These are phyloP conservation scores for Eucalyptus regnans DNA, from an alignment of 345 rosid genomes.

Conservation along the genomic window DNA sequence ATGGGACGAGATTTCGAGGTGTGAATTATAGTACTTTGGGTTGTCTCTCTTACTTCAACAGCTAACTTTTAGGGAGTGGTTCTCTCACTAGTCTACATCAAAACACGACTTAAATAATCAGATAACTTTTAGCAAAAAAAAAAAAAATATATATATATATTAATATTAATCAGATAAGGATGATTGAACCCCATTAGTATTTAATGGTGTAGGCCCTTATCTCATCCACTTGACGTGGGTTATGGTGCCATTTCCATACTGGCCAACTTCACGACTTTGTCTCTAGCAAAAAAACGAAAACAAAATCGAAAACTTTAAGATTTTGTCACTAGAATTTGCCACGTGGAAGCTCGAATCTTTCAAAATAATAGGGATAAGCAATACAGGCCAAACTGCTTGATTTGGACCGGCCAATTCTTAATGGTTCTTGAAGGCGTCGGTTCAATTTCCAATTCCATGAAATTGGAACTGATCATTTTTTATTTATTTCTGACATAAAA, in stretches of 20 bases:
- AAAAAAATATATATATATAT: too few relatives aligned
- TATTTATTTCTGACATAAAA: rapidly evolving
- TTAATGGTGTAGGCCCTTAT: not conserved
- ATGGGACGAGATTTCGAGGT: not conserved
- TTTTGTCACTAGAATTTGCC: not conserved
- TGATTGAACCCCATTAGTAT: not conserved
- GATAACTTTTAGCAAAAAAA: not conserved
- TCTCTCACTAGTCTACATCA: rapidly evolving
- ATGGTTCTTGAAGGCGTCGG: rapidly evolving
- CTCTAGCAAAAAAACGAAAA: not conserved
- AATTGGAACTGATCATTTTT: too few relatives aligned
- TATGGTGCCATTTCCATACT: not conserved
- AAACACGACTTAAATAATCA: not conserved
- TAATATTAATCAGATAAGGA: not conserved
- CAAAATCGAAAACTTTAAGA: not conserved
- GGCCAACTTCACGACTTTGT: not conserved
- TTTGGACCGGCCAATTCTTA: rapidly evolving
- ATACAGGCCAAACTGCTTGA: too few relatives aligned
- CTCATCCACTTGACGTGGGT: not conserved
- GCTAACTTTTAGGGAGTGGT: not conserved
- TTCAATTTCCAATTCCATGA: not conserved
- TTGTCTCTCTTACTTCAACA: not conserved
- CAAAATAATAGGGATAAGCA: not conserved
- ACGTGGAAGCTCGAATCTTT: not conserved
- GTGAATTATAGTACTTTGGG: not conserved